phyloP scores from a whole-genome alignment of 345 rosid species.

The Salix arbutifolia region DNA sequence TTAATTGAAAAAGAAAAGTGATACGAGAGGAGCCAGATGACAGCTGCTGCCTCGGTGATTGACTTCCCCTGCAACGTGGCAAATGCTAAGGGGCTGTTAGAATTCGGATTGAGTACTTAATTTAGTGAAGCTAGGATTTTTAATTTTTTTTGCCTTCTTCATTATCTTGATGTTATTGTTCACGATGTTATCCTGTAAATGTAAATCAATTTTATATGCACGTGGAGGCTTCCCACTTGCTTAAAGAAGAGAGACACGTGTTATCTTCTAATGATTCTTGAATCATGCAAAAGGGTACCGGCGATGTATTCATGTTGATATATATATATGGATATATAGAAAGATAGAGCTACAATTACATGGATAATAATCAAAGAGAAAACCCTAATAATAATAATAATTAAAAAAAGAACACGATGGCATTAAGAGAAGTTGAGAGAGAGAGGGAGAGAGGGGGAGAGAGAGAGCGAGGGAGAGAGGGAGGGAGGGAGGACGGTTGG shows the following conservation, averaged over 20 bases:
- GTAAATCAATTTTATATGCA: constrained; percentile 30
- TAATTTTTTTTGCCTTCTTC: not conserved
- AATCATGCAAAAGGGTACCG: not conserved
- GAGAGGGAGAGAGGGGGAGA: no score
- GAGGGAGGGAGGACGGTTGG: not conserved
- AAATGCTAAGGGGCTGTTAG: constrained; percentile 3
- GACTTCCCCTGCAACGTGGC: not conserved
- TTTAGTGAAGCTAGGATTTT: constrained; percentile 39
- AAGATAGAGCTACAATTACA: no score
- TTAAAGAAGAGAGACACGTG: not conserved
- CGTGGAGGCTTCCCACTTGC: constrained; percentile 13
- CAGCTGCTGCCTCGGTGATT: not conserved
- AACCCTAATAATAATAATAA: no score
- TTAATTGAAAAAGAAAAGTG: constrained; percentile 14
- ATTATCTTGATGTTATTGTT: not conserved
- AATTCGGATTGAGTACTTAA: not conserved
- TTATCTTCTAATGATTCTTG: constrained; percentile 13
- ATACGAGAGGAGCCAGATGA: not conserved
- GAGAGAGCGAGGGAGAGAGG: no score
- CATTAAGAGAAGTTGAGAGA: no score
- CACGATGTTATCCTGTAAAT: constrained; percentile 30
- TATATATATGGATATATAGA: no score
- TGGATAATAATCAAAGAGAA: no score
- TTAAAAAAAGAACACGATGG: not conserved
- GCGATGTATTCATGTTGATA: not conserved